phyloP scores from a whole-genome alignment of 2,329 filamentous ascomycete species.

The Neopestalotiopsis clavispora region DNA sequence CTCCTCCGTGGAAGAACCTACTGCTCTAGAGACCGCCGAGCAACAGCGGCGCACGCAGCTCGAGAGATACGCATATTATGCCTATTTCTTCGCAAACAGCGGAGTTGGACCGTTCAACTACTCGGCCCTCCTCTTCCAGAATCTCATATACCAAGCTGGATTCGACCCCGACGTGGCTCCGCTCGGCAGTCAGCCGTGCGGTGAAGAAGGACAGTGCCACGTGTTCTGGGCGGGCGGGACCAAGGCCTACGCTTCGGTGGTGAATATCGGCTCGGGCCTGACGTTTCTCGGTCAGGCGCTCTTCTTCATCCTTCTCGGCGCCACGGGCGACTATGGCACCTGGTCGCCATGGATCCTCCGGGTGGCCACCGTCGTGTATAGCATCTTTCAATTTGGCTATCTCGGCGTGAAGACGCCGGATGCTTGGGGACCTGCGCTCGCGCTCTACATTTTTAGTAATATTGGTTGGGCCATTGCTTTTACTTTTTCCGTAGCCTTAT shows the following conservation, averaged over 20 bases:
- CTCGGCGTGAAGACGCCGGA: conserved; percentile 6
- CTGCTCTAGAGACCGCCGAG: not conserved
- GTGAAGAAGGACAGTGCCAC: conserved; percentile 5
- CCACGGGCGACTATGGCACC: conserved; percentile 11
- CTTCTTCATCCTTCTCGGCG: conserved; percentile 8
- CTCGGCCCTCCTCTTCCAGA: conserved; percentile 12
- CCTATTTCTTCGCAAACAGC: conserved; percentile 12
- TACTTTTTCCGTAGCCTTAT: conserved; percentile 9
- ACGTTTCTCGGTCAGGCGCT: conserved; percentile 11
- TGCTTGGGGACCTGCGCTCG: conserved; percentile 2
- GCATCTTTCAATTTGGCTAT: conserved; percentile 14
- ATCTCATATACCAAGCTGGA: conserved; percentile 15
- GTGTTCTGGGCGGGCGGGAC: conserved; percentile 11
- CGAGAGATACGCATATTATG: conserved; percentile 10
- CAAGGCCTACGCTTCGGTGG: conserved; percentile 12
- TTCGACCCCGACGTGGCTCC: conserved; percentile 13
- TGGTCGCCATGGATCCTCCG: conserved; percentile 16
- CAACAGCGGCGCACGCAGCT: not conserved
- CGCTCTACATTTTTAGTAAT: conserved; percentile 12
- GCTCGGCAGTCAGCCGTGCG: conserved; percentile 7
- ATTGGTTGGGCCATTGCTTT: not conserved
- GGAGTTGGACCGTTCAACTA: conserved; percentile 9
- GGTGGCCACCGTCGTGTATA: not conserved
- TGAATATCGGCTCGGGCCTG: conserved; percentile 7
- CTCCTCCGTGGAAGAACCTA: not conserved